These are phyloP conservation scores for Euphorbia tirucalli DNA, from an alignment of 345 rosid species.

Conservation along the genomic window DNA sequence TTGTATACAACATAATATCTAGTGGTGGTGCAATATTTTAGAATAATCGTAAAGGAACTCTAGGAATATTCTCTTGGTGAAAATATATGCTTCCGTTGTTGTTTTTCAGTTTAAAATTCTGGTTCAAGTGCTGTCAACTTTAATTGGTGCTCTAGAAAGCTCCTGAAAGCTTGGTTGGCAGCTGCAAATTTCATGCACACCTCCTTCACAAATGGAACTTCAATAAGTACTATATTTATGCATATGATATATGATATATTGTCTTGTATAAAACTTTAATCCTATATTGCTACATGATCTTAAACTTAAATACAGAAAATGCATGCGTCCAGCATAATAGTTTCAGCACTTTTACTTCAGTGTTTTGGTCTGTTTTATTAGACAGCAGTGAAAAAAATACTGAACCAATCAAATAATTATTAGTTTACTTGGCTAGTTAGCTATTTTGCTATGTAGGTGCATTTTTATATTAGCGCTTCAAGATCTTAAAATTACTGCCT, in stretches of 20 bases:
- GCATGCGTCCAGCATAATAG: no score
- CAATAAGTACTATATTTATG: no score
- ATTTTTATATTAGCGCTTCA: not conserved
- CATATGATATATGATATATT: no score
- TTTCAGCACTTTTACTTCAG: no score
- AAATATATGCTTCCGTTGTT: not conserved
- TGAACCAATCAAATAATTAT: not conserved
- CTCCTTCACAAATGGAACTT: no score
- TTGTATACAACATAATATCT: not conserved
- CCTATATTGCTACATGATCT: no score
- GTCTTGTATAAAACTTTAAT: no score
- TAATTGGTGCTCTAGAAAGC: not conserved
- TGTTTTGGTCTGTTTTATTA: no score
- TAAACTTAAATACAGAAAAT: no score
- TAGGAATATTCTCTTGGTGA: not conserved
- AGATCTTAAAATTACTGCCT: not conserved
- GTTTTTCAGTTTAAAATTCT: not conserved
- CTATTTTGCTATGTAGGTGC: not conserved
- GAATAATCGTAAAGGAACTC: not conserved
- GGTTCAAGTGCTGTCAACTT: not conserved
- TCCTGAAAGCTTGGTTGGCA: not conserved
- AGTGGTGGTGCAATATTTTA: no score
- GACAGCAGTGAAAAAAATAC: not conserved
- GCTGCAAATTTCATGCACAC: not conserved
- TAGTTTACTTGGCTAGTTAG: not conserved